Base-by-base conservation (phyloP, 345 rosid species). In the Adansonia digitata region DNA sequence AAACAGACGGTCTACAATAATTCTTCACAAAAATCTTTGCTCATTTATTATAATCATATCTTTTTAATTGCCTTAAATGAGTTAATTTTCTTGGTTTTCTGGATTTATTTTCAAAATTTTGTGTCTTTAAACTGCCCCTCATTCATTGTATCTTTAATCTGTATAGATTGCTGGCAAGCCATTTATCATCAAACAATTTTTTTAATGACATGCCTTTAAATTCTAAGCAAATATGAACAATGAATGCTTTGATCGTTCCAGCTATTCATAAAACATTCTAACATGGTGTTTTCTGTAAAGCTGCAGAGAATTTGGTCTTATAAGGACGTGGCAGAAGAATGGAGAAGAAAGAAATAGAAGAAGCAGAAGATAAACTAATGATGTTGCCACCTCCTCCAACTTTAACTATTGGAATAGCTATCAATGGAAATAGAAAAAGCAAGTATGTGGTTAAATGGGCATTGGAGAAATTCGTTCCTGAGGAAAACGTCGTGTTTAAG, bases 381-480 rank as follows among this genome's bases (percentile, higher is more conserved):
- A 77, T 73, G 11, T 74, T 80, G 77, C 87, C 89, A 60, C 74
- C 84, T 68, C 75, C 83, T 39, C 84, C 74, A 8, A 81, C 84
- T 73, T 77, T 86, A 63, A 75, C 69, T 22, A 75, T 91, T 35
- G 94, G 86, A 13, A 81, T 90, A 77, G 97, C 98, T 29, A 80
- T 94, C 64, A 84, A 90, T 66, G 98, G 97, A 35, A 86, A 78
- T 53, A 79, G 80, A 48, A 86, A 79, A 75, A 88, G 97, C 87
- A 91, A 83, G 79, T 77, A 82, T 72, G 72, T 84, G 3, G 84
- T 79, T 48, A 68, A 42, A 52, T 88, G 91, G 92, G 83, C 92
- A 29, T 79, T 85, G 78, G 88, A 88, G 26, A 87, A 84, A 52
- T 87, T 88, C 78, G 69, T 83, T 63, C 84, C 84, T 0, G 88